Base-by-base conservation (phyloP, 2,329 filamentous ascomycete species). In the Lasiodiplodia citricola region DNA sequence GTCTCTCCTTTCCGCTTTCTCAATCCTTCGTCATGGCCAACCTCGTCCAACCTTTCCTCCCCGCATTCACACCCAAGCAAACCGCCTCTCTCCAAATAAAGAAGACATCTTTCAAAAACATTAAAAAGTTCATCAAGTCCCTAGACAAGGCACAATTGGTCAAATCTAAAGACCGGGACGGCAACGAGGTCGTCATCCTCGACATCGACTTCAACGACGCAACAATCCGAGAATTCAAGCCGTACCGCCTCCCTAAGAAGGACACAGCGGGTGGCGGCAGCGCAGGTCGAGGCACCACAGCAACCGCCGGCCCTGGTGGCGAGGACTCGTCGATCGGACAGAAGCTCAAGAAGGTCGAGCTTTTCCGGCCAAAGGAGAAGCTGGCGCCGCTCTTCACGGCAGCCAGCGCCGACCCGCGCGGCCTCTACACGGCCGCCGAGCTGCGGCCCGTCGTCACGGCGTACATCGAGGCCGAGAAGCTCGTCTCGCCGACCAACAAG, bases 31-130 rank as follows among this genome's bases (percentile, higher is more conserved):
- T 91, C 73, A 88, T 91, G 76, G 85, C 88, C 10, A 87, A 85
- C 66, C 82, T 91, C 67, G 85, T 91, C 23, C 87, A 90, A n/a
- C 90, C 90, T 1, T 90, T 88, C 73, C 83, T 92, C 2, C 89
- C 89, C 2, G 83, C 87, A 23, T 85, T 84, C 75, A 87, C 84
- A 13, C 80, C 87, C 5, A 81, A 84, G 23, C 84, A 88, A 73
- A 82, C 83, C 2, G 85, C 85, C 68, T 87, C 83, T 70, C 85
- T 89, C 65, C 87, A 89, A 71, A 90, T 91, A 77, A 91, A 91
- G 75, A 91, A 91, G 79, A 89, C 88, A 3, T 89, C 86, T 70
- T 91, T 87, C 87, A 91, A 91, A 79, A 91, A 87, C 70, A 85
- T 89, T 70, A 89, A 88, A 74, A 91, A 90, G 72, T 91, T 91